A percentile compares a stretch with the other conserved stretches of the same genome.
phyloP scores from a whole-genome alignment of 1,284 basidiomycete species.

The Athelia psychrophila region DNA sequence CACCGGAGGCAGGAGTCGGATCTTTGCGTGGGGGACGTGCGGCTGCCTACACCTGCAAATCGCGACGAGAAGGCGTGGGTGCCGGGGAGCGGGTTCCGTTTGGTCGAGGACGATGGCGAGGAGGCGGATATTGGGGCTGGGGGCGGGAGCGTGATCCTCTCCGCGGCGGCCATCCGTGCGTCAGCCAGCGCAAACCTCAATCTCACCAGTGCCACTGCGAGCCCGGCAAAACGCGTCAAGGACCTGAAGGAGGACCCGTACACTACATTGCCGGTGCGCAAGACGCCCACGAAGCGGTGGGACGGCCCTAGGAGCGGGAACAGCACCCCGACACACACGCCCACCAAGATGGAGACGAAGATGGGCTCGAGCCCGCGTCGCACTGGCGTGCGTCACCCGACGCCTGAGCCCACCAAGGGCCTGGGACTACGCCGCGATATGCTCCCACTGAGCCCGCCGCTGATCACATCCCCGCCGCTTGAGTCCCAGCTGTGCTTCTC shows the following conservation, averaged over 20 bases:
- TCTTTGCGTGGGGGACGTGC: too few species aligned
- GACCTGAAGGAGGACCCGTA: conserved; percentile 24
- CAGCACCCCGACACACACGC: neutral
- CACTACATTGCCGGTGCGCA: conserved; percentile 25
- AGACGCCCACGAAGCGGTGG: conserved; percentile 1
- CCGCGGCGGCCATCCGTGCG: neutral
- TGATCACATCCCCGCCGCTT: conserved; percentile 29
- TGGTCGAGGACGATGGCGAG: conserved; percentile 27
- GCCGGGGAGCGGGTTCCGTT: conserved; percentile 26
- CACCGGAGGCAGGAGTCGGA: neutral
- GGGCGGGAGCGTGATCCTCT: neutral
- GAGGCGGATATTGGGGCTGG: conserved; percentile 1
- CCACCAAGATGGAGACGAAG: neutral
- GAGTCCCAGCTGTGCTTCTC: conserved; percentile 33
- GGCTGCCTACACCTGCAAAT: too few species aligned
- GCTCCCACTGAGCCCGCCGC: conserved; percentile 22
- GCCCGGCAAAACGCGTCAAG: neutral
- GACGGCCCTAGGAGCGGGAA: neutral
- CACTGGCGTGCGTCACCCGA: neutral
- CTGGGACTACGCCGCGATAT: neutral
- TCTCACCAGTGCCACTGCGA: too few species aligned
- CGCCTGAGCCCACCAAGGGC: too few species aligned
- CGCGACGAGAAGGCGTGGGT: conserved; percentile 13
- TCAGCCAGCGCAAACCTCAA: neutral
- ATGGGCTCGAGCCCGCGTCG: neutral